Conservation (phyloP, 257 asterid genomes). For the Dorcoceras hygrometricum region DNA sequence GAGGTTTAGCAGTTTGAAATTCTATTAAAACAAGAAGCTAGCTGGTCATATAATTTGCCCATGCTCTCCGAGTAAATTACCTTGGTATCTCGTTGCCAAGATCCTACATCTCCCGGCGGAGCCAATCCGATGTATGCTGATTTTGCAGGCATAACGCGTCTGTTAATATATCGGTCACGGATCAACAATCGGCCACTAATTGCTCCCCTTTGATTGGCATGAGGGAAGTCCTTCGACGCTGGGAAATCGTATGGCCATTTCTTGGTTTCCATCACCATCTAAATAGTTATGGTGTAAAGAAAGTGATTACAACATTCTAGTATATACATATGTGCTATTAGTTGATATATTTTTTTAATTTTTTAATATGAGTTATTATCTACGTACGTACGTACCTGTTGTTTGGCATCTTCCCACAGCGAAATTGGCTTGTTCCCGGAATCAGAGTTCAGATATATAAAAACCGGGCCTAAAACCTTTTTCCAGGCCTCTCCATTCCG, state of each 20-base stretch:
- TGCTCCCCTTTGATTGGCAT: constrained; percentile 46
- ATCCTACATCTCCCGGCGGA: constrained; percentile 58
- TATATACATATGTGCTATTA: too few relatives aligned
- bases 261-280: constrained; percentile 44
- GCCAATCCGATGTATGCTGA: constrained; percentile 74
- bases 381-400: too few relatives aligned
- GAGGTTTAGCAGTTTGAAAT: not conserved
- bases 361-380: too few relatives aligned
- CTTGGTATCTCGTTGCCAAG: constrained; percentile 74
- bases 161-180: constrained; percentile 42
- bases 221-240: constrained; percentile 45
- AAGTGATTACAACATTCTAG: too few relatives aligned
- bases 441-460: constrained; percentile 56
- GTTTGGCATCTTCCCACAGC: constrained; percentile 67
- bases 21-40: too few relatives aligned
- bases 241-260: constrained; percentile 90
- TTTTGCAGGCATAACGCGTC: constrained; percentile 32
- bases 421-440: constrained; percentile 20
- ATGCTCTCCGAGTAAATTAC: constrained; percentile 18
- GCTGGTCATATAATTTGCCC: too few relatives aligned
- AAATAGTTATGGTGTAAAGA: not conserved
- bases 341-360: too few relatives aligned
- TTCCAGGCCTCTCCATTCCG: constrained; percentile 55
- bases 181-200: constrained; percentile 57
- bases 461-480: constrained; percentile 65